Evolutionary conservation across 495 filamentous ascomycete species (phyloP), one percentile per base, ranked within the genome.

Genomic region (Penicillium flavigenum): DNA sequence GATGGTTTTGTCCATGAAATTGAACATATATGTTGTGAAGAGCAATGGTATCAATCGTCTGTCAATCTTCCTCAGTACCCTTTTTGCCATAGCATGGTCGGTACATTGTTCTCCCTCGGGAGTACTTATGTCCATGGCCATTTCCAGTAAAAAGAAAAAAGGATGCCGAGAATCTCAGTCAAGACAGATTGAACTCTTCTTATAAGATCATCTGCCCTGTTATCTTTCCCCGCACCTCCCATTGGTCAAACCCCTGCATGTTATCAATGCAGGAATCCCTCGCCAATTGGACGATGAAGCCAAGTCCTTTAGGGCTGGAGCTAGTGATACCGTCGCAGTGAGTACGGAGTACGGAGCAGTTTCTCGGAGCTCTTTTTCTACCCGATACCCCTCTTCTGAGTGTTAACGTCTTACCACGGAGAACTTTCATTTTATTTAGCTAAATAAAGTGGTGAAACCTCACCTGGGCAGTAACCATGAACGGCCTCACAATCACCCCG

Each of bases 1-100:
- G 3, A 82, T 81, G 11, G 77, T 78, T 50, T 83, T 82, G 56
- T 83, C 81, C 59, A 83, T 75, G 48, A 77, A 81, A 49, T 81
- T 79, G 16, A 83, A 58, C 62, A 64, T 70, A 22, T 72, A 72
- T 0, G 67, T 68, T 10, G 66, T 29, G 22, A 70, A 72, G 12
- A 72, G 29, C 12, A 76, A 66, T 0, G 80, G 80, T 59, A 83
- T 71, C 20, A 83, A 29, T 52, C 76, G 69, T 49, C 60, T 62
- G 60, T 83, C 80, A 47, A 82, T 81, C 65, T 83, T 83, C 36
- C 69, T 63, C 48, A 81, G 39, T 17, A 68, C 61, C 29, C 59
- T 42, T 43, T 59, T 64, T 8, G 58, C 58, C 17, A 59, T 9
- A 34, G 43, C 17, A 12, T 54, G 42, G 38, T 67, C 41, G 17